These are phyloP conservation scores for Candolleomyces efflorescens DNA, from an alignment of 768 basidiomycete species.

Conservation along the genomic window DNA sequence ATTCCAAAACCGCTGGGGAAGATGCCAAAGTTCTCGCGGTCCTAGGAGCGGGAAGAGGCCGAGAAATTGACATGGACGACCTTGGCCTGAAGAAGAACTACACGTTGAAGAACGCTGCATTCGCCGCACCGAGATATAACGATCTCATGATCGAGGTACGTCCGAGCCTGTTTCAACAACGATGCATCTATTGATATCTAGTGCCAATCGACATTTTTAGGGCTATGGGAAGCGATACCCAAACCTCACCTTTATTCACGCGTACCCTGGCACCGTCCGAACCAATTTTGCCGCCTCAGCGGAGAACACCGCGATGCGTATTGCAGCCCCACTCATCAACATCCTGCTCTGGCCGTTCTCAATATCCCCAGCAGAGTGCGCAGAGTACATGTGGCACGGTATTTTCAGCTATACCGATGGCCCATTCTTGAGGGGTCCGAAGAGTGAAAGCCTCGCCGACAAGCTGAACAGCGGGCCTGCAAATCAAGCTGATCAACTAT, in stretches of 20 bases:
- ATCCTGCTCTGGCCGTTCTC: constrained; percentile 24
- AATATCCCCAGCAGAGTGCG: constrained; percentile 23
- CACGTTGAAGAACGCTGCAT: constrained; percentile 26
- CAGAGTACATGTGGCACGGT: constrained; percentile 37
- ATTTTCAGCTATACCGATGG: constrained; percentile 24
- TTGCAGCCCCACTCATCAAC: constrained; percentile 15
- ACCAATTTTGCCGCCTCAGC: constrained; percentile 28
- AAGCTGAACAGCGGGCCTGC: constrained; percentile 32
- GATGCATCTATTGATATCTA: neutral
- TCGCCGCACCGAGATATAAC: constrained; percentile 40
- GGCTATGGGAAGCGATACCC: constrained; percentile 28
- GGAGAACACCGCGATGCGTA: constrained; percentile 20
- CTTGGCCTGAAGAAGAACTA: constrained; percentile 46
- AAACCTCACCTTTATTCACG: constrained; percentile 31
- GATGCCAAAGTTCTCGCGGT: constrained; percentile 49
- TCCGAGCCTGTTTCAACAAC: neutral
- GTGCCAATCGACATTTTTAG: constrained; percentile 15
- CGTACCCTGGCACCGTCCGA: constrained; percentile 35
- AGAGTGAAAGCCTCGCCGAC: constrained; percentile 33
- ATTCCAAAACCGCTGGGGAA: constrained; percentile 41
- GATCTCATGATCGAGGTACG: constrained; percentile 52
- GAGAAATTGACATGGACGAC: constrained; percentile 38
- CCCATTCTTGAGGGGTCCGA: constrained; percentile 26
- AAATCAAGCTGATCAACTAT: constrained; percentile 30
- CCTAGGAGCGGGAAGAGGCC: constrained; percentile 32